Evolutionary conservation across 306 rosid genomes (phyloP).

Genomic region (Ochetophila trinervis): DNA sequence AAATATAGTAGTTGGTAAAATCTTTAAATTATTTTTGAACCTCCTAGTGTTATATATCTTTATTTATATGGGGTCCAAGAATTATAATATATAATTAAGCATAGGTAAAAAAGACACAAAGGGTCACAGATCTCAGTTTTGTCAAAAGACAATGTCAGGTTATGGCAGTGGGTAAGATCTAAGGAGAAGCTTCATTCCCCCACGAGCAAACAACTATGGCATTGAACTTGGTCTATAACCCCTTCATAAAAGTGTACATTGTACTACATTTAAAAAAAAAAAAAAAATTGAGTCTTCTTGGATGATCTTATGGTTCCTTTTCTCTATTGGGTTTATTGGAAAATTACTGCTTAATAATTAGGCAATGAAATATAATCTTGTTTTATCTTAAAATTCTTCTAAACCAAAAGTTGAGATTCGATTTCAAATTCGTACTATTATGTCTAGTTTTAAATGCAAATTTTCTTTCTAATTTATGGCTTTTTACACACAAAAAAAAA

Average conservation of each 20-base stretch:
- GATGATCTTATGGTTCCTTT: too few species aligned
- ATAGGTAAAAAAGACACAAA: constrained; percentile 4
- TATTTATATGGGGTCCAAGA: constrained; percentile 20
- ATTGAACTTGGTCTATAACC: constrained; percentile 21
- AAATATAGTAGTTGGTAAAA: neutral
- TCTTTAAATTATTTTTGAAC: constrained; percentile 7
- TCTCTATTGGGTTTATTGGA: too few species aligned
- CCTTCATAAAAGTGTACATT: neutral
- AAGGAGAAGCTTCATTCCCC: neutral
- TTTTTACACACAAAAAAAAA: too few species aligned
- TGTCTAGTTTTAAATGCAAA: too few species aligned
- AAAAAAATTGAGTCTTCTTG: neutral
- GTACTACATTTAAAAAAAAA: neutral
- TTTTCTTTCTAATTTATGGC: too few species aligned
- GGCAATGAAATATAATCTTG: too few species aligned
- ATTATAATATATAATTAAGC: constrained; percentile 14
- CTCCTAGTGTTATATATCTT: too few species aligned
- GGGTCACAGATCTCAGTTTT: constrained; percentile 6
- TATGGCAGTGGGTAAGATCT: neutral
- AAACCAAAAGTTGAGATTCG: too few species aligned
- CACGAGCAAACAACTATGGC: neutral
- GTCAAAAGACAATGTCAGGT: constrained; percentile 3
- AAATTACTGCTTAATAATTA: too few species aligned
- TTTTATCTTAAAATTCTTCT: too few species aligned
- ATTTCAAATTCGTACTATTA: too few species aligned